Base-by-base conservation (phyloP, 306 rosid species). In the Castanopsis chinensis region DNA sequence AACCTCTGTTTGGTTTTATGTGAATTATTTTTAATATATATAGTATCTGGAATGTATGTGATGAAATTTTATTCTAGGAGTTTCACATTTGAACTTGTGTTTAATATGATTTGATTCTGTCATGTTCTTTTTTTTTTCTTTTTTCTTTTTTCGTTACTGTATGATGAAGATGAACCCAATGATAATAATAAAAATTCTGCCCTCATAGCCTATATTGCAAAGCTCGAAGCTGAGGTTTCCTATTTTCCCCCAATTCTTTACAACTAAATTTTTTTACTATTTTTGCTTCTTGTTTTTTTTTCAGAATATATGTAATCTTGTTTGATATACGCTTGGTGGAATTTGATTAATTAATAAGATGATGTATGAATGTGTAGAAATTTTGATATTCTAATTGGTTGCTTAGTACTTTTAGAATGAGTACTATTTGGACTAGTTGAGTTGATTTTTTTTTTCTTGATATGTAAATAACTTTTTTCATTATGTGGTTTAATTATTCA, bases 161-260 rank as follows among this genome's bases (percentile, higher is more conserved):
- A n/a, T n/a, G n/a, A n/a, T n/a, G n/a, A n/a, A n/a, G n/a, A n/a
- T n/a, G n/a, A n/a, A n/a, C n/a, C n/a, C n/a, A n/a, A n/a, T n/a
- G n/a, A n/a, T n/a, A n/a, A n/a, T n/a, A n/a, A n/a, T n/a, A n/a
- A n/a, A n/a, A n/a, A n/a, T n/a, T n/a, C 99, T 61, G 97, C 97
- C 43, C 98, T 95, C 71, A 87, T 95, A 14, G 87, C 92, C 41
- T 92, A 95, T 72, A 95, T 95, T 67, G 91, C 98, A 5, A 92
- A 91, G 87, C 97, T 95, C 56, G 98, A 92, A 88, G 94, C 92
- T 78, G 97, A 92, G 96, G 99, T 94, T 84, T 58, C 72, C 58
- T 76, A 23, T 64, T 65, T 80, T 13, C 1, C 6, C 53, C 33
- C 51, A 27, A 49, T 51, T 30, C 11, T 35, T 69, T 21, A 9